A percentile compares a stretch with the other conserved stretches of the same genome.
These are phyloP conservation scores for Geotrichum aggregatum DNA, from an alignment of 1,139 yeast genomes.

Conservation along the genomic window DNA sequence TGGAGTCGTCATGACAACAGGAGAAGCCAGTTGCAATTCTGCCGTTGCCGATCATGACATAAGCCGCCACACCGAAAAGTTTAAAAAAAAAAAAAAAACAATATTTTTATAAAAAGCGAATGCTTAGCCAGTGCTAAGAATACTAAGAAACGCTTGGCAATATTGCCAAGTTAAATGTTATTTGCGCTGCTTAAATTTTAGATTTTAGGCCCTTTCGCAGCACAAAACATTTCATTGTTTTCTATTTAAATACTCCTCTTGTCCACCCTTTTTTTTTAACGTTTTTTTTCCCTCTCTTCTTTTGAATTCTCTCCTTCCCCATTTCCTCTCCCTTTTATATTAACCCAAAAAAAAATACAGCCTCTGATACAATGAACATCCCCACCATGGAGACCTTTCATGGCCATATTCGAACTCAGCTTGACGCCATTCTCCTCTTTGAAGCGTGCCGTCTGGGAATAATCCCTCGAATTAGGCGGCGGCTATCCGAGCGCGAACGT, in stretches of 20 bases:
- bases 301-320: not conserved
- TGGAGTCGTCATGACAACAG: too few relatives aligned
- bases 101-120: too few relatives aligned
- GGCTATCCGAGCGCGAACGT: slow-evolving; percentile 52
- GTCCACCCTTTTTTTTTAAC: not conserved
- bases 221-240: too few relatives aligned
- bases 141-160: too few relatives aligned
- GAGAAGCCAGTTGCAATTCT: too few relatives aligned
- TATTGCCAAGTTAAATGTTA: slow-evolving; percentile 12
- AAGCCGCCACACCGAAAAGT: too few relatives aligned
- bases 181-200: slow-evolving; percentile 1
- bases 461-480: slow-evolving; percentile 48
- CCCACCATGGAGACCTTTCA: slow-evolving; percentile 48
- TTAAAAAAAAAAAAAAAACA: too few relatives aligned
- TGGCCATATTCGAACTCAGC: slow-evolving; percentile 49
- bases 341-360: not conserved
- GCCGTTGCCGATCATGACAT: too few relatives aligned
- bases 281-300: not conserved
- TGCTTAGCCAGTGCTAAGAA: too few relatives aligned
- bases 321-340: not conserved
- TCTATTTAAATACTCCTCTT: too few relatives aligned
- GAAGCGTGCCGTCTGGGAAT: slow-evolving; percentile 52
- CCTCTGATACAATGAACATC: slow-evolving; percentile 5
- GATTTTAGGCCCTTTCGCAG: too few relatives aligned
- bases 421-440: slow-evolving; percentile 52